Evolutionary conservation across 768 basidiomycete genomes (phyloP).

Genomic region (Hygrocybe punicea): DNA sequence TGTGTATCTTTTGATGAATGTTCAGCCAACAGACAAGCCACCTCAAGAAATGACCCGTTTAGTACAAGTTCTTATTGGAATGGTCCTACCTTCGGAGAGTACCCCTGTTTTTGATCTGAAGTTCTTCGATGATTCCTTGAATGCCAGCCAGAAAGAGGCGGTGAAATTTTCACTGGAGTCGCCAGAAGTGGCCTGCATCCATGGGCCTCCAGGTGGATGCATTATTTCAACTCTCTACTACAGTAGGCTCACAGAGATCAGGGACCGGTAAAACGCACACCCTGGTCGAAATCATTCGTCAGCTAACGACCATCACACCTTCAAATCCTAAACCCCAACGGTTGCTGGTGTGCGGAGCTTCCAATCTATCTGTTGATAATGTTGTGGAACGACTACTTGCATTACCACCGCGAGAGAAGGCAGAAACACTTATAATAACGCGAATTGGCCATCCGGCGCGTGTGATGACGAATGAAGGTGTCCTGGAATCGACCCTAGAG

Average conservation of each 20-base stretch:
- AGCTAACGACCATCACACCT: conserved; percentile 54
- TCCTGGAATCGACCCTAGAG: conserved; percentile 68
- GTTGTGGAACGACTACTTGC: conserved; percentile 81
- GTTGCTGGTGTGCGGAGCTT: conserved; percentile 87
- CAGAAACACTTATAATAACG: conserved; percentile 59
- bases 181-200: conserved; percentile 84
- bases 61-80: conserved; percentile 68
- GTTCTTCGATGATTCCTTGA: conserved; percentile 76
- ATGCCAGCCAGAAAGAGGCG: conserved; percentile 80
- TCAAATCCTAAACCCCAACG: conserved; percentile 52
- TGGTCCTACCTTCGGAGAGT: conserved; percentile 45
- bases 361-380: conserved; percentile 94
- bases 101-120: conserved; percentile 40
- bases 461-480: conserved; percentile 68
- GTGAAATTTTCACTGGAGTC: conserved; percentile 79
- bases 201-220: conserved; percentile 85
- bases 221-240: not conserved
- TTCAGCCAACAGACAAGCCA: not conserved
- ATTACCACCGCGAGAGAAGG: conserved; percentile 50
- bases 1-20: not conserved
- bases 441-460: conserved; percentile 96
- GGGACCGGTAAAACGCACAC: conserved; percentile 97
- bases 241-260: conserved; percentile 21
- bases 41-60: conserved; percentile 47
- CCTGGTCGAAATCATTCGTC: conserved; percentile 88